A percentile compares a stretch with the other conserved stretches of the same genome.
phyloP scores from a whole-genome alignment of 2,329 filamentous ascomycete species.

The Exophiala alcalophila region DNA sequence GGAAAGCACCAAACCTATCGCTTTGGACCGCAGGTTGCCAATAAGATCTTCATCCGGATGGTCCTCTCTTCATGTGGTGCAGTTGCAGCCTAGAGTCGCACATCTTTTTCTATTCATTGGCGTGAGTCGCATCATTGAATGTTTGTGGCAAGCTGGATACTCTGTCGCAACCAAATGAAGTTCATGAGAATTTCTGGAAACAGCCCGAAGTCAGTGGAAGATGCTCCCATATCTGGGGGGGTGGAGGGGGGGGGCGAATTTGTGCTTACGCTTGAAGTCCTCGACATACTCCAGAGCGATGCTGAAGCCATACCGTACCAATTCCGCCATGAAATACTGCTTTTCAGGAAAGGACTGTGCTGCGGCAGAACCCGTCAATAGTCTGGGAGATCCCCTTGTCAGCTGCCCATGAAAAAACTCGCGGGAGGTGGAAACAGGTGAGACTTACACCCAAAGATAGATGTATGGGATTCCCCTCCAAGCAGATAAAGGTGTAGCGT shows the following conservation, averaged over 20 bases:
- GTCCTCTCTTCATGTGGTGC: too few species aligned
- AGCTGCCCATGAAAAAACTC: neutral
- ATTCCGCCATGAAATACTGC: constrained; percentile 14
- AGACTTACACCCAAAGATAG: constrained; percentile 18
- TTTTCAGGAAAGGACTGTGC: constrained; percentile 9
- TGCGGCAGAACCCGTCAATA: constrained; percentile 12
- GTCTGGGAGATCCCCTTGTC: constrained; percentile 1
- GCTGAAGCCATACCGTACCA: constrained; percentile 18
- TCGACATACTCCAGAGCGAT: constrained; percentile 11
- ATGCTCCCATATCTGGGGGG: neutral
- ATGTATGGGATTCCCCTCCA: constrained; percentile 14
- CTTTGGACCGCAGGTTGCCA: too few species aligned
- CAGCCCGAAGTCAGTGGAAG: neutral
- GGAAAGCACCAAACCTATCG: too few species aligned
- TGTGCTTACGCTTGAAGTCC: constrained; percentile 16
- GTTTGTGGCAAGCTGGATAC: neutral
- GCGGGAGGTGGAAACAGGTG: too few species aligned
- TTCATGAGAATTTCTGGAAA: constrained; percentile 10
- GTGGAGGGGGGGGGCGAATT: neutral
- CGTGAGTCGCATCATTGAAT: too few species aligned
- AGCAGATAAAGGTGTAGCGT: constrained; percentile 1
- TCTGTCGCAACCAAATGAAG: constrained; percentile 14
- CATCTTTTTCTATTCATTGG: too few species aligned
- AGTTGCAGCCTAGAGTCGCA: too few species aligned
- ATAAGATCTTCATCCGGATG: too few species aligned